These are phyloP conservation scores for Suillus sp. DNA, from an alignment of 768 basidiomycete genomes.

Conservation along the genomic window DNA sequence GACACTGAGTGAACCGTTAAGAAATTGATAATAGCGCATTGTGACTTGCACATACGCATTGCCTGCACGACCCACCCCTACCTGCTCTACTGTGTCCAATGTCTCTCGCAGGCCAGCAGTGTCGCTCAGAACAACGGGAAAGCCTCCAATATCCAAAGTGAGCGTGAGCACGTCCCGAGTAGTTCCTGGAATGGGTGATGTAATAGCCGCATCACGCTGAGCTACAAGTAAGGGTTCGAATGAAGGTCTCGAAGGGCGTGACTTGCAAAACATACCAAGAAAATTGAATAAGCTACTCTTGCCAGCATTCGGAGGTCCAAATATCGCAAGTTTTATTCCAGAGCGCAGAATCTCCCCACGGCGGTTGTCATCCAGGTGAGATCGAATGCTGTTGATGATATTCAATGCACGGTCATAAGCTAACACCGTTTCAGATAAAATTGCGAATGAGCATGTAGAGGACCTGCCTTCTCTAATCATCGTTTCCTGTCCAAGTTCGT, in stretches of 20 bases:
- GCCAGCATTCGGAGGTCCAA: slow-evolving; percentile 93
- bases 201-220: slow-evolving; percentile 86
- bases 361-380: slow-evolving; percentile 67
- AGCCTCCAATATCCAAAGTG: slow-evolving; percentile 84
- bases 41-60: slow-evolving; percentile 52
- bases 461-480: slow-evolving; percentile 68
- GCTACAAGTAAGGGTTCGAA: slow-evolving; percentile 43
- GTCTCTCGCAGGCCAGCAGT: slow-evolving; percentile 83
- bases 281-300: slow-evolving; percentile 89
- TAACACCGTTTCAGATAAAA: slow-evolving; percentile 27
- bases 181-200: slow-evolving; percentile 85
- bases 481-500: slow-evolving; percentile 79
- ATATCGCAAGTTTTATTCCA: slow-evolving; percentile 83
- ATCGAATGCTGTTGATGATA: slow-evolving; percentile 53
- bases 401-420: slow-evolving; percentile 53
- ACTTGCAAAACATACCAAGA: slow-evolving; percentile 51
- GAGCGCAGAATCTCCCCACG: slow-evolving; percentile 83
- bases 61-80: slow-evolving; percentile 77
- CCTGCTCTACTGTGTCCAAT: slow-evolving; percentile 64
- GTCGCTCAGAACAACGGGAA: slow-evolving; percentile 80
- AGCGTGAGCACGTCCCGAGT: slow-evolving; percentile 87
- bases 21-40: neutral
- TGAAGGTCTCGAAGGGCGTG: neutral
- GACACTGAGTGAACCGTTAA: slow-evolving; percentile 46
- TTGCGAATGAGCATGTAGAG: slow-evolving; percentile 1